These are phyloP conservation scores for Coix lacrymajobi DNA, from an alignment of 176 grass and related monocot genomes.

Conservation along the genomic window DNA sequence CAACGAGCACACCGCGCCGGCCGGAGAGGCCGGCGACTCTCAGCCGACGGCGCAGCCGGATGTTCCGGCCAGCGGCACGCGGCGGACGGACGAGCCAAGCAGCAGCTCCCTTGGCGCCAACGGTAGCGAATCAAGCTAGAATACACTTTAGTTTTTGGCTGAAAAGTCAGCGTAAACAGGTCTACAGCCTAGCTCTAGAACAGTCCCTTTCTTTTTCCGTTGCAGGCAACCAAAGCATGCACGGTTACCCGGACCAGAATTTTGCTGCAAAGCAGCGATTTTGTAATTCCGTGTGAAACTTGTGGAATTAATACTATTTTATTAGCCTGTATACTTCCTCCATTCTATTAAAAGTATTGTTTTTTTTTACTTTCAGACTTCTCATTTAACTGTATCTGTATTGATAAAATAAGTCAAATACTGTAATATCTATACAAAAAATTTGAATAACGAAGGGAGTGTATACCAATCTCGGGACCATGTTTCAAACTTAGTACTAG, in stretches of 20 bases:
- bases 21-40: neutral
- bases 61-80: neutral
- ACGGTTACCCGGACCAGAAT: neutral
- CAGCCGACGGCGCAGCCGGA: neutral
- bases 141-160: neutral
- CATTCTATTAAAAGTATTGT: too few relatives aligned
- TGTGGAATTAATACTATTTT: neutral
- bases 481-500: too few relatives aligned
- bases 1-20: neutral
- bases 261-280: neutral
- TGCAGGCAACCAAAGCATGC: neutral
- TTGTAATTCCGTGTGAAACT: neutral
- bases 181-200: neutral
- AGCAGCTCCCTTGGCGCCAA: neutral
- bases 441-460: too few relatives aligned
- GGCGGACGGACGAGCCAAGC: neutral
- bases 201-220: neutral
- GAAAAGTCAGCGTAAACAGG: neutral
- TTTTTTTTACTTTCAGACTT: too few relatives aligned
- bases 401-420: too few relatives aligned
- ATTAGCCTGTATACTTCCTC: too few relatives aligned
- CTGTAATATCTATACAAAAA: too few relatives aligned
- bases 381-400: too few relatives aligned
- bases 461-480: too few relatives aligned
- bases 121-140: slow-evolving; percentile 2